phyloP scores from a whole-genome alignment of 805 yeast species.

The Metschnikowia henanensis region DNA sequence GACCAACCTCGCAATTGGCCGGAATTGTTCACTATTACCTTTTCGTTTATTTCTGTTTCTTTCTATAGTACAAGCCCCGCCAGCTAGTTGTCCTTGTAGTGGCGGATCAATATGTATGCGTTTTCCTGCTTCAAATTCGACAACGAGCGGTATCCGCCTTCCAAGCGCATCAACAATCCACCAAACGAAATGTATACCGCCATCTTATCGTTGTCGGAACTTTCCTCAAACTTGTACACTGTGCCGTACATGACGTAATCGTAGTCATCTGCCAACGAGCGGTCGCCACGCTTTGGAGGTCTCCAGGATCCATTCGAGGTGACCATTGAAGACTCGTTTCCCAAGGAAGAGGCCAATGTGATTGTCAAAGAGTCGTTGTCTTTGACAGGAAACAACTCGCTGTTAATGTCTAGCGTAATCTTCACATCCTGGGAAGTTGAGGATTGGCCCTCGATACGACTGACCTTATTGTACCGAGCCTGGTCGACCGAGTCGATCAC shows the following conservation, averaged over 20 bases:
- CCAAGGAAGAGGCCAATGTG: conserved; percentile 78
- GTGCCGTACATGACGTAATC: conserved; percentile 99
- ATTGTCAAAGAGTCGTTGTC: conserved; percentile 78
- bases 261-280: conserved; percentile 91
- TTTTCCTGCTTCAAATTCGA: conserved; percentile 91
- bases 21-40: background rate
- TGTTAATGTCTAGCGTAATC: conserved; percentile 85
- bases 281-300: conserved; percentile 81
- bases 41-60: conserved; percentile 1
- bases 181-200: conserved; percentile 95
- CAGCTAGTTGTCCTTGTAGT: conserved; percentile 40
- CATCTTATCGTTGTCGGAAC: conserved; percentile 60
- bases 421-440: conserved; percentile 78
- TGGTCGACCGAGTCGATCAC: conserved; percentile 79
- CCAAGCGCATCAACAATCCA: conserved; percentile 88
- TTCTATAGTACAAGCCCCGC: conserved; percentile 15
- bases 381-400: conserved; percentile 86
- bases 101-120: conserved; percentile 87
- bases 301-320: conserved; percentile 70
- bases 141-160: conserved; percentile 90
- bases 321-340: conserved; percentile 44
- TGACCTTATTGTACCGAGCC: conserved; percentile 89
- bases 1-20: too few species aligned
- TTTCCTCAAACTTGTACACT: conserved; percentile 94
- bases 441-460: conserved; percentile 85